Conservation (phyloP, 805 yeast genomes). For the Ogataea salicorniae region DNA sequence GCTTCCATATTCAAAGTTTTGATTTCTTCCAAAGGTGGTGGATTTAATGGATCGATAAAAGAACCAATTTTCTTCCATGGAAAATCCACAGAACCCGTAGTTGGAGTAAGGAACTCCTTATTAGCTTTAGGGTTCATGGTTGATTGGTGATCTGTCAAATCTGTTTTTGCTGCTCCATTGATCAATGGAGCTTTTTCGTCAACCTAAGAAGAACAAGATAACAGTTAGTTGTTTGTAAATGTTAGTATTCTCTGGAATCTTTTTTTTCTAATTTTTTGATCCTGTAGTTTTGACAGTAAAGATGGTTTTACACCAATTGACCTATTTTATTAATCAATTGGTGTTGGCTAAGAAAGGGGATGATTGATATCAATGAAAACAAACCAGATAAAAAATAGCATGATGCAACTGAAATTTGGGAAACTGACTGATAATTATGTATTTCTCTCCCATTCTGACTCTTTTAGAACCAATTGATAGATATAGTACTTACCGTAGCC, state of each 20-base stretch:
- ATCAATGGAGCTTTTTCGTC: not conserved
- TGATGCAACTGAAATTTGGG: not conserved
- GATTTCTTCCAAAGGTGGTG: conserved; percentile 16
- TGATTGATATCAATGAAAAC: too few relatives aligned
- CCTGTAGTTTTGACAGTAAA: too few relatives aligned
- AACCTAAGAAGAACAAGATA: not conserved
- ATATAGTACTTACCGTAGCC: not conserved
- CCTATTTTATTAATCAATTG: too few relatives aligned
- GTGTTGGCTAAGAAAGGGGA: too few relatives aligned
- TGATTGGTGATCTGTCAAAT: not conserved
- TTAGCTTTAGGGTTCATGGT: not conserved
- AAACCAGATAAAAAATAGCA: too few relatives aligned
- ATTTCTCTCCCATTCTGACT: too few relatives aligned
- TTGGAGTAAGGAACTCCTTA: conserved; percentile 3
- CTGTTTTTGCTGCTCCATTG: not conserved
- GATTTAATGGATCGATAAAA: conserved; percentile 24
- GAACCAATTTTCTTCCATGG: conserved; percentile 34
- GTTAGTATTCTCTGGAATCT: too few relatives aligned
- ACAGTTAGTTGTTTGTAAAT: not conserved
- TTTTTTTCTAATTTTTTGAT: too few relatives aligned
- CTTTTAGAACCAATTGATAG: too few relatives aligned
- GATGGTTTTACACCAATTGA: too few relatives aligned
- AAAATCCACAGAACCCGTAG: conserved; percentile 19
- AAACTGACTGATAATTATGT: too few relatives aligned
- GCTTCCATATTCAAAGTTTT: conserved; percentile 13